Base-by-base conservation (phyloP, 225 moss, liverwort and hornwort genomes). In the Ulota crispa region DNA sequence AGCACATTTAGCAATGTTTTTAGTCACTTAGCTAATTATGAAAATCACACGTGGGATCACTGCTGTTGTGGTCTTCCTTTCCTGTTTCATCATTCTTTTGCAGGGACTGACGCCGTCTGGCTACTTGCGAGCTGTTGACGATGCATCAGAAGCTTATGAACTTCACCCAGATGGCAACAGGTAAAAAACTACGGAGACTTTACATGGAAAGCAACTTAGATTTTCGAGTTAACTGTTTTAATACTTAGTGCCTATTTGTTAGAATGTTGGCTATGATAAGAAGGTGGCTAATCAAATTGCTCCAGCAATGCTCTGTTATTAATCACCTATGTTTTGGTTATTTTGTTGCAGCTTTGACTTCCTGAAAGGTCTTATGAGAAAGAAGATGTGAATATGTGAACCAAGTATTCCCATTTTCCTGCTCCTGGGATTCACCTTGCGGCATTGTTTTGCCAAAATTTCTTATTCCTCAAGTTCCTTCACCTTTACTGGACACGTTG, bases 161-260 rank as follows among this genome's bases (percentile, higher is more conserved):
- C 95, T 99, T 80, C 98, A 99, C 78, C 94, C 95, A 55, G 92
- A 99, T 80, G 95, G 98, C 20, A 99, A 99, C 65, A 99, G 85
- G 88, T 92, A 81, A 21, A 32, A 47, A 20, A 24, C 31, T 28
- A 26, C 59, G 23, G 31, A 70, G 13, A 79, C 68, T 21, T 31
- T 19, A 68, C 63, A 61, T 73, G 54, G 54, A 50, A 65, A 64
- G 70, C 3, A 9, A 30, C 20, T 6, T 47, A 5, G 30, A 47
- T 47, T 36, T 36, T 76, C 32, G 41, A 47, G 5, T 79, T 53
- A 52, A 50, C 64, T 72, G 76, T 3, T 80, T 4, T 3, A 55
- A 39, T 30, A 23, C 59, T 57, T 26, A 18, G 20, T 68, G 24
- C 64, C 50, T 18, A 26, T 59, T 57, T 32, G 47, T 54, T 27